These are phyloP conservation scores for Cerioporus squamosus DNA, from an alignment of 1,284 basidiomycete genomes.

Conservation along the genomic window DNA sequence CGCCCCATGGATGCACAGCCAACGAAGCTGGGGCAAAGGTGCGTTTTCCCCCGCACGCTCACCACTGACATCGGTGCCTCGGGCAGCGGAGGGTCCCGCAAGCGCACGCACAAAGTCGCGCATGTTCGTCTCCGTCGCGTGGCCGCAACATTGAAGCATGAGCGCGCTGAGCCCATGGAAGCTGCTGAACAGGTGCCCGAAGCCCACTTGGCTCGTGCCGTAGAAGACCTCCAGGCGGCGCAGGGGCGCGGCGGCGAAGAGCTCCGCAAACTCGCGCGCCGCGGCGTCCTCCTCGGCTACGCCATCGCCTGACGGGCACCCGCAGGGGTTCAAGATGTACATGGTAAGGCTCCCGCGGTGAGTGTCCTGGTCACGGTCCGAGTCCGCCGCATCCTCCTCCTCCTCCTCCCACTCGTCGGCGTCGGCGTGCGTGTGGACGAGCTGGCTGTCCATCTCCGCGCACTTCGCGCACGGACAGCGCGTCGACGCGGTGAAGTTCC, in stretches of 20 bases:
- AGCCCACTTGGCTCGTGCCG: background rate
- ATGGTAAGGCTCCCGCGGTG: background rate
- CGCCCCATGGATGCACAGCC: background rate
- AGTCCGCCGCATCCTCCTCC: too few species aligned
- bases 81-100: background rate
- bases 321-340: background rate
- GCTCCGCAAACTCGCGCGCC: background rate
- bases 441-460: too few species aligned
- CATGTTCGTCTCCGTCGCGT: background rate
- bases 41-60: background rate
- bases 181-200: background rate
- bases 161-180: background rate
- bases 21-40: background rate
- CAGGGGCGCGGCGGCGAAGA: background rate
- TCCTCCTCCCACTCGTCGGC: too few species aligned
- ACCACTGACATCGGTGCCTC: background rate
- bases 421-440: too few species aligned
- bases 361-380: too few species aligned
- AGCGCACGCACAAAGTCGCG: background rate
- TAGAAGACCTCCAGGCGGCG: background rate
- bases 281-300: background rate
- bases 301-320: background rate
- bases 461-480: background rate
- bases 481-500: background rate
- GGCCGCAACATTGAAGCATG: background rate